Evolutionary conservation across 495 filamentous ascomycete species (phyloP).

Genomic region (Choiromyces venosus): DNA sequence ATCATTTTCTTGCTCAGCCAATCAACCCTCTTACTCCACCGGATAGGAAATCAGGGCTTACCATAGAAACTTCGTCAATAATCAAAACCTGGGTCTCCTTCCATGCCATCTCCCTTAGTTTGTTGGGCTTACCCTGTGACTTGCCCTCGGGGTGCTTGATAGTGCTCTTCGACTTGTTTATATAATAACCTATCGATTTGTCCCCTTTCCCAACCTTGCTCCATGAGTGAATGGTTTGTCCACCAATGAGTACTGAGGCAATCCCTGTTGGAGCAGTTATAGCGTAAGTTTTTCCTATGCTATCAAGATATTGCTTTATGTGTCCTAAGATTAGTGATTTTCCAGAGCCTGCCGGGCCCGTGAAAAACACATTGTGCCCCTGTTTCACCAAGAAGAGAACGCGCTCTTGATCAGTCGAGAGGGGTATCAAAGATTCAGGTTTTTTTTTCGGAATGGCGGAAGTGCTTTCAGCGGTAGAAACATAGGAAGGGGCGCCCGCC

Average conservation of each 20-base stretch:
- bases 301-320: conserved; percentile 25
- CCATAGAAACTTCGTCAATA: conserved; percentile 42
- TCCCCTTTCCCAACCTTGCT: conserved; percentile 36
- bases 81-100: conserved; percentile 27
- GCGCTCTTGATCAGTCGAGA: conserved; percentile 20
- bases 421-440: background rate
- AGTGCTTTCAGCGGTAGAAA: background rate
- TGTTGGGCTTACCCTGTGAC: background rate
- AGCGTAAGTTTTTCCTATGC: conserved; percentile 14
- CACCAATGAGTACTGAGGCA: conserved; percentile 33
- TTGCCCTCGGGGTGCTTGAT: background rate
- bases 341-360: conserved; percentile 40
- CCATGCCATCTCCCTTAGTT: conserved; percentile 8
- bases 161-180: conserved; percentile 2
- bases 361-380: conserved; percentile 36
- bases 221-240: conserved; percentile 41
- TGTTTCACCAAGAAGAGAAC: conserved; percentile 25
- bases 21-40: background rate
- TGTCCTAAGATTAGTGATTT: conserved; percentile 34
- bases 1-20: conserved; percentile 8
- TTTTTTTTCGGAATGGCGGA: background rate
- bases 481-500: background rate
- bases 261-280: conserved; percentile 41
- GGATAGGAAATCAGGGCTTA: conserved; percentile 9
- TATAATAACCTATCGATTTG: conserved; percentile 19